Percentiles rank a stretch among this genome's conserved stretches.
phyloP scores from a whole-genome alignment of 768 basidiomycete species.

The Auriscalpium microsporum region DNA sequence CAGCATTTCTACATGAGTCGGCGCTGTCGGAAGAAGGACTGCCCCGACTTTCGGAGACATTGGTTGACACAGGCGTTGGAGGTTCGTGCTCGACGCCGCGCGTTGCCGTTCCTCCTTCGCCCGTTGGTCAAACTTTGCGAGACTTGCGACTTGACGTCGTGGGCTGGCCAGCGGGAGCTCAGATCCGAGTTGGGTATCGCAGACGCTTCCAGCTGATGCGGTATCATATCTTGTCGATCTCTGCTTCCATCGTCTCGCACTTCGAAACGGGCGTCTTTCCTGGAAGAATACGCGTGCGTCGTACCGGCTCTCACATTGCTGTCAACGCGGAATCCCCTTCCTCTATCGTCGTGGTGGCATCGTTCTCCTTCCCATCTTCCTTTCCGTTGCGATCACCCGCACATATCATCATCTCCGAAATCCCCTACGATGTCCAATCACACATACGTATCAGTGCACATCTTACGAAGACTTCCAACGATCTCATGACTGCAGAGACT shows the following conservation, averaged over 20 bases:
- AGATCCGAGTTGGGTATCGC: conserved; percentile 26
- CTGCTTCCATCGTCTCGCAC: conserved; percentile 14
- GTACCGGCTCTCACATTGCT: conserved; percentile 2
- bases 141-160: conserved; percentile 31
- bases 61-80: conserved; percentile 24
- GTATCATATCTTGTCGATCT: conserved; percentile 23
- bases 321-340: conserved; percentile 5
- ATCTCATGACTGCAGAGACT: conserved; percentile 15
- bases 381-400: conserved; percentile 1
- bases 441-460: conserved; percentile 6
- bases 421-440: conserved; percentile 7
- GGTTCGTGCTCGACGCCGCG: conserved; percentile 27
- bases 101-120: conserved; percentile 19
- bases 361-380: conserved; percentile 7
- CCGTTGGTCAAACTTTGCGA: conserved; percentile 17
- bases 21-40: conserved; percentile 11
- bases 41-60: conserved; percentile 8
- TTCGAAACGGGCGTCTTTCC: conserved; percentile 12
- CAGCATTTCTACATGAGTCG: conserved; percentile 1
- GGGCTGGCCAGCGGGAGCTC: conserved; percentile 26
- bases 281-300: conserved; percentile 11
- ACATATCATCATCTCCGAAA: not conserved
- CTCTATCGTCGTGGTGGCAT: conserved; percentile 8
- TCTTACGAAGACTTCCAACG: conserved; percentile 16
- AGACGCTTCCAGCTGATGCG: conserved; percentile 13